Conservation (phyloP, 495 filamentous ascomycete species). For the Aspergillus saccharolyticus region DNA sequence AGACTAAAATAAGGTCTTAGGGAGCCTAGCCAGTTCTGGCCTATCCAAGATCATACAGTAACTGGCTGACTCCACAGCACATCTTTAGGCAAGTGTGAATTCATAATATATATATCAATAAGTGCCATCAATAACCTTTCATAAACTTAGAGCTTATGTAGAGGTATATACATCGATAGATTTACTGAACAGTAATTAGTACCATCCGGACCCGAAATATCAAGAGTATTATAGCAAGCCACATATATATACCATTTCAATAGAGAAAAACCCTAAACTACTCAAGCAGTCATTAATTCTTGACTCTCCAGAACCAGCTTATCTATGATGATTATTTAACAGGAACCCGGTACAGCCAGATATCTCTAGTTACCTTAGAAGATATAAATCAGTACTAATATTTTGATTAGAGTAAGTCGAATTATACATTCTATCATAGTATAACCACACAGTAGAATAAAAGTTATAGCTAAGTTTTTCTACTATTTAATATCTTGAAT, state of each 20-base stretch:
- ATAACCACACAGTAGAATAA: too few relatives aligned
- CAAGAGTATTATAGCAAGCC: constrained; percentile 32
- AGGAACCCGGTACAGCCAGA: too few relatives aligned
- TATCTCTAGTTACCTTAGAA: too few relatives aligned
- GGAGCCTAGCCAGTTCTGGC: constrained; percentile 21
- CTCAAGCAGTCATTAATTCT: constrained; percentile 25
- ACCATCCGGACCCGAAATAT: constrained; percentile 28
- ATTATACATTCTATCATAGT: too few relatives aligned
- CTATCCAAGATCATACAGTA: constrained; percentile 23
- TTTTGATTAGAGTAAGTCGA: too few relatives aligned
- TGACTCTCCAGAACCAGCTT: too few relatives aligned
- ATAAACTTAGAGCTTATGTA: not conserved
- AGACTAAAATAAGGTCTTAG: constrained; percentile 12
- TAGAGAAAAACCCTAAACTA: constrained; percentile 16
- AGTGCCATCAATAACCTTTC: not conserved
- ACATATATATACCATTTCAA: constrained; percentile 25
- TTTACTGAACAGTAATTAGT: constrained; percentile 33
- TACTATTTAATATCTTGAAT: too few relatives aligned
- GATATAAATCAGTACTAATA: too few relatives aligned
- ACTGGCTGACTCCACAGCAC: constrained; percentile 11
- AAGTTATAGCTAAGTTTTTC: too few relatives aligned
- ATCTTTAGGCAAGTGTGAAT: constrained; percentile 16
- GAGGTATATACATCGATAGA: constrained; percentile 16
- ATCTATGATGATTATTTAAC: too few relatives aligned
- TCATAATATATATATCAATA: not conserved